phyloP scores from a whole-genome alignment of 352 stramenopile species.

The Albugo laibachii region DNA sequence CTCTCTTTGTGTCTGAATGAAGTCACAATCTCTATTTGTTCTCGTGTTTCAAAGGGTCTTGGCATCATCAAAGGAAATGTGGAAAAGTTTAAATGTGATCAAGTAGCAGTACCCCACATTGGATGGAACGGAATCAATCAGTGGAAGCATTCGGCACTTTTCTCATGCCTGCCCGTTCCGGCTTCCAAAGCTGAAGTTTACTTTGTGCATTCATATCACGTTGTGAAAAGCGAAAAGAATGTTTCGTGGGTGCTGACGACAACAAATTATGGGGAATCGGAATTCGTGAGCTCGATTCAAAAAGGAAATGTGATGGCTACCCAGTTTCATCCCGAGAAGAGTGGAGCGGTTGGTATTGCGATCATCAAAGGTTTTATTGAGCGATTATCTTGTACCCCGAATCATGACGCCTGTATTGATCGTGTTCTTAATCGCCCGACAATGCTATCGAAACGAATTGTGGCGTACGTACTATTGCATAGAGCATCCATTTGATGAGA shows the following conservation, averaged over 20 bases:
- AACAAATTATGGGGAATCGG: conserved; percentile 86
- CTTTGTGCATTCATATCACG: conserved; percentile 96
- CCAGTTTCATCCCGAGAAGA: conserved; percentile 99
- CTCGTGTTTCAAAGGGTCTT: conserved; percentile 37
- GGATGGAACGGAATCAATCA: conserved; percentile 93
- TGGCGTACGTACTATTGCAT: conserved; percentile 49
- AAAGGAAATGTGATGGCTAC: conserved; percentile 92
- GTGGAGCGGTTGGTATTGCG: conserved; percentile 77
- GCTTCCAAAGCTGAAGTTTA: conserved; percentile 64
- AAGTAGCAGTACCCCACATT: conserved; percentile 89
- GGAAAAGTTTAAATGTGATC: conserved; percentile 56
- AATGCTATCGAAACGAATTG: conserved; percentile 86
- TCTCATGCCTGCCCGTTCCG: conserved; percentile 19
- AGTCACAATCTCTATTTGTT: not conserved
- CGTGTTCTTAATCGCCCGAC: conserved; percentile 21
- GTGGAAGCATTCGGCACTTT: conserved; percentile 71
- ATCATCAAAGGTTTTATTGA: conserved; percentile 89
- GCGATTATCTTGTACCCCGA: conserved; percentile 16
- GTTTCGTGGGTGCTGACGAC: conserved; percentile 86
- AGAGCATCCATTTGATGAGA: not conserved
- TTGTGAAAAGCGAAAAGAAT: conserved; percentile 48
- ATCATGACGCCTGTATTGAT: conserved; percentile 26
- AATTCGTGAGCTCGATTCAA: conserved; percentile 90
- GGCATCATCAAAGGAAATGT: conserved; percentile 86
- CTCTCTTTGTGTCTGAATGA: not conserved